Evolutionary conservation across 2,329 filamentous ascomycete genomes (phyloP).

Genomic region (Neonectria neomacrospora): DNA sequence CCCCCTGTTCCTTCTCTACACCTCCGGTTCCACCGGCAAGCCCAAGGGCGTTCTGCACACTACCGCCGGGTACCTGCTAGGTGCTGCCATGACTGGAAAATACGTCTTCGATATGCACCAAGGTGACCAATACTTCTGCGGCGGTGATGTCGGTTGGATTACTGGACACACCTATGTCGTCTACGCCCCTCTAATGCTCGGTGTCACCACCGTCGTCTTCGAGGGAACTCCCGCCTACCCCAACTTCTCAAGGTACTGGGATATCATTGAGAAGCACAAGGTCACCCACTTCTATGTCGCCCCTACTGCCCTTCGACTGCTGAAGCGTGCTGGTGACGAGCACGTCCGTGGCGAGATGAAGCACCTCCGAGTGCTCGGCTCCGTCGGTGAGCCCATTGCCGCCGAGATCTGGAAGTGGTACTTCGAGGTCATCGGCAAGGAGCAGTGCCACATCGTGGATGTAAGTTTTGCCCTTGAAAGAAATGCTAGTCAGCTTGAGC

Average conservation of each 20-base stretch:
- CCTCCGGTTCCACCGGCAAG: slow-evolving; percentile 96
- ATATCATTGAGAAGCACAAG: slow-evolving; percentile 93
- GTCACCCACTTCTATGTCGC: slow-evolving; percentile 99
- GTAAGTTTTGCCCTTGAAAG: slow-evolving; percentile 66
- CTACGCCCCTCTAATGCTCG: slow-evolving; percentile 91
- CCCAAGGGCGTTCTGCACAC: slow-evolving; percentile 99
- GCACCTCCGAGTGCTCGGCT: slow-evolving; percentile 88
- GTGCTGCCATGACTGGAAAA: slow-evolving; percentile 93
- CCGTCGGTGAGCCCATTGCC: slow-evolving; percentile 96
- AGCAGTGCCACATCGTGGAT: slow-evolving; percentile 92
- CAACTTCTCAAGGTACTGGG: slow-evolving; percentile 98
- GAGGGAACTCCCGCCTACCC: slow-evolving; percentile 98
- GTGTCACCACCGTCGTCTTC: slow-evolving; percentile 95
- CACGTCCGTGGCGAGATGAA: slow-evolving; percentile 92
- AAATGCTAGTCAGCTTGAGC: neutral
- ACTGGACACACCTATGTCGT: slow-evolving; percentile 99
- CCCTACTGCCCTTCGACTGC: slow-evolving; percentile 88
- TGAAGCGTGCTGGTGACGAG: slow-evolving; percentile 95
- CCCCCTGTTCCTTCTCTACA: slow-evolving; percentile 97
- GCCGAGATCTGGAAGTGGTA: slow-evolving; percentile 99
- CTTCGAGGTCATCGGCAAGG: slow-evolving; percentile 92
- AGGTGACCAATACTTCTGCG: slow-evolving; percentile 94
- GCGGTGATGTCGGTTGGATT: slow-evolving; percentile 98
- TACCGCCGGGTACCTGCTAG: slow-evolving; percentile 93
- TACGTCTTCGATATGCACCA: slow-evolving; percentile 99